Percentiles rank a stretch among this genome's conserved stretches.
Conservation (phyloP, 768 basidiomycete genomes). For the Boletus rufocinnamomeus region DNA sequence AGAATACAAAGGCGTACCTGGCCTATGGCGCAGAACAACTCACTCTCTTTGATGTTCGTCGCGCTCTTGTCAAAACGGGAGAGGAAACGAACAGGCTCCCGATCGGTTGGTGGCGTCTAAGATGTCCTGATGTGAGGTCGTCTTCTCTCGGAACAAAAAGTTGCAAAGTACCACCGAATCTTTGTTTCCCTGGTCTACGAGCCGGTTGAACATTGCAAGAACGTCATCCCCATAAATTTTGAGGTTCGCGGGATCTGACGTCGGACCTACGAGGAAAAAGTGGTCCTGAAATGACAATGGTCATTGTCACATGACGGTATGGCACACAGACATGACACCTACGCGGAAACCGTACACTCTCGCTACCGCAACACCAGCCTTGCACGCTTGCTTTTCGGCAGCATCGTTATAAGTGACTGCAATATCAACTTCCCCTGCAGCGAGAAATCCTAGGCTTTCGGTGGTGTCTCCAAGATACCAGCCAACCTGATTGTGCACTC, state of each 20-base stretch:
- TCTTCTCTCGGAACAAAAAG: background rate
- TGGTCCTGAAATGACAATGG: constrained; percentile 42
- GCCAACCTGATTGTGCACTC: constrained; percentile 40
- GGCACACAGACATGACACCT: constrained; percentile 13
- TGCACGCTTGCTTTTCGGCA: constrained; percentile 44
- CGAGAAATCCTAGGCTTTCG: constrained; percentile 46
- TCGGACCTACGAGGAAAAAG: constrained; percentile 52
- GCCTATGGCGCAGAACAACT: constrained; percentile 50
- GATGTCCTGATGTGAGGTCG: constrained; percentile 1
- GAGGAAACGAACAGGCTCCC: constrained; percentile 48
- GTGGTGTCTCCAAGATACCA: constrained; percentile 63
- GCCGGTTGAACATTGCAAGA: constrained; percentile 48
- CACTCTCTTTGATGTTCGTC: constrained; percentile 58
- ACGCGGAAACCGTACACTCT: constrained; percentile 50
- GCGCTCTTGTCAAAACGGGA: constrained; percentile 61
- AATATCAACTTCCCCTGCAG: constrained; percentile 45
- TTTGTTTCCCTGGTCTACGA: constrained; percentile 46
- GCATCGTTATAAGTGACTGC: constrained; percentile 56
- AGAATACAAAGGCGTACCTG: constrained; percentile 36
- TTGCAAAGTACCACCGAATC: constrained; percentile 39
- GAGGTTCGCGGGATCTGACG: constrained; percentile 47
- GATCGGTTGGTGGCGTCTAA: constrained; percentile 33
- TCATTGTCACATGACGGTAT: background rate
- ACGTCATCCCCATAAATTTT: constrained; percentile 33
- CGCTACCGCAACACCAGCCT: constrained; percentile 34